Base-by-base conservation (phyloP, 345 rosid genomes). In the Ceriops tagal region DNA sequence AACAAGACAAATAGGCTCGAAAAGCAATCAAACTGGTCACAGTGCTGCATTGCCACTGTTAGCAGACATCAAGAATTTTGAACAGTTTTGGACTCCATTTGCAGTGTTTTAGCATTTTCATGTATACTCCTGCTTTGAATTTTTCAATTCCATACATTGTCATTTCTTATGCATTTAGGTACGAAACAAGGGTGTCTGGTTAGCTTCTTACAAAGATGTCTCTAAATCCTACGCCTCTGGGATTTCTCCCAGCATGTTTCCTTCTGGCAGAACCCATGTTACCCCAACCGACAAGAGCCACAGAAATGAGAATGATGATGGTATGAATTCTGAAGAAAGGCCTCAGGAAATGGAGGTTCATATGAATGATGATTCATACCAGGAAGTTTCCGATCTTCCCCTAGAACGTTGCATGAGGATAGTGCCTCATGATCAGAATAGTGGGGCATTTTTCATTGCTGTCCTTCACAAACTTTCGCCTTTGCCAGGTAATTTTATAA, bases 361-460 rank as follows among this genome's bases (percentile, higher is more conserved):
- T 67, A 35, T 66, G 57, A 55, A 64, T 76, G 83, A 82, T 47
- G 80, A 79, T 46, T 70, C 71, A 67, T 84, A 74, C 32, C 87
- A 77, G 74, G 96, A 90, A 79, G 80, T 84, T 70, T 90, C 84
- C 68, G 83, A 80, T 81, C 91, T 90, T 56, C 93, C 93, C 15
- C 84, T 95, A 57, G 93, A 90, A 68, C 82, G 80, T 27, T 95
- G 99, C 89, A 74, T 90, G 85, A 92, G 98, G 84, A 86, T 95
- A 79, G 66, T 88, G 62, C 97, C 99, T 77, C 96, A 90, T 80
- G 97, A 95, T 87, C 99, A 95, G 81, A 95, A 92, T 80, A 81
- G 88, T 10, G 99, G 97, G 67, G 93, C 97, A 55, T 95, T 95
- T 77, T 95, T 95, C 78, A 81, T 95, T 66, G 98, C 97, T 39